Evolutionary conservation across 176 grass and related monocot genomes (phyloP), one percentile per base, ranked within the genome.

Genomic region (sorghum (Sorghum bicolor)): DNA sequence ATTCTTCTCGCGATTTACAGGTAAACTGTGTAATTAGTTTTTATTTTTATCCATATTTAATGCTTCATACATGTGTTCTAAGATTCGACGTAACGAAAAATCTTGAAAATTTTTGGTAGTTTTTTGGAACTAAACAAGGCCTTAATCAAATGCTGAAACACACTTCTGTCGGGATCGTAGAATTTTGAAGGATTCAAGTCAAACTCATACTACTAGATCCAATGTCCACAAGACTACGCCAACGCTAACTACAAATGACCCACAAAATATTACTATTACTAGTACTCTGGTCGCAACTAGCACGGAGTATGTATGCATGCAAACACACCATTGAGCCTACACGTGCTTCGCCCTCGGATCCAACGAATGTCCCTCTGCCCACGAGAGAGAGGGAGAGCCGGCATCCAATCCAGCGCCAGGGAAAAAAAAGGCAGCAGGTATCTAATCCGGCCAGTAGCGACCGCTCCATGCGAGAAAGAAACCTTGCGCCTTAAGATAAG

Each of bases 401-500:
- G 50, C 22, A 34, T 78, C 75, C 24, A 39, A 53, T 38, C 34
- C 75, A 30, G 38, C 53, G 33, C 17, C 57, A 2, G 9, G 4
- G 1, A 6, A 2, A 22, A 40, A 14, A 41, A 13, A 72, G 22
- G 40, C n/a, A 25, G 69, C n/a, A 15, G 26, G 68, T 22, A 47
- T 64, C 67, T 80, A 73, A 64, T 72, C 55, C 57, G 16, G n/a
- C 19, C 58, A 25, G 2, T 20, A 29, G 30, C 38, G 17, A 20
- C 41, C 19, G 55, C 44, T 58, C 30, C 34, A 34, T 17, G 39
- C n/a, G 20, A 31, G 24, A 8, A 75, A 77, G 26, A 44, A 79
- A 20, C 26, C 55, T 83, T 48, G 80, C 31, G 37, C 19, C 13
- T 67, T 75, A 87, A 87, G 85, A 73, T 72, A 66, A 73, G 74